phyloP scores from a whole-genome alignment of 331 rosid species.

The Malus hybrid region DNA sequence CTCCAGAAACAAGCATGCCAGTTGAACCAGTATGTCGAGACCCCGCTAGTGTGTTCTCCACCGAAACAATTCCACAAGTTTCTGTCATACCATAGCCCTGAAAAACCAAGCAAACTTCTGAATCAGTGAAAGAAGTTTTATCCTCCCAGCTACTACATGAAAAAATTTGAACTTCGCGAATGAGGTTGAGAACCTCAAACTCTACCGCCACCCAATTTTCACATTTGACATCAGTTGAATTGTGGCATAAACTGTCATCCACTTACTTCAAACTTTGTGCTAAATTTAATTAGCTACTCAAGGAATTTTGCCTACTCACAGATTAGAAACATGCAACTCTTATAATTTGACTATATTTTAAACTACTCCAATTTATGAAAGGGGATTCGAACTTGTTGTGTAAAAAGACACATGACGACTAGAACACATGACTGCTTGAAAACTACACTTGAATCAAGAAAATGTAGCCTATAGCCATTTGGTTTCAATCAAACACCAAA shows the following conservation, averaged over 20 bases:
- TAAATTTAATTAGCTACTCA: not conserved
- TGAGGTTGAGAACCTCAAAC: not conserved
- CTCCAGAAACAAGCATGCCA: constrained; percentile 58
- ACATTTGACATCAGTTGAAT: not conserved
- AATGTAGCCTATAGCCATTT: not conserved
- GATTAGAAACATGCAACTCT: no score
- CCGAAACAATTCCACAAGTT: constrained; percentile 60
- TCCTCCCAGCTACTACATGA: not conserved
- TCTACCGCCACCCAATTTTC: not conserved
- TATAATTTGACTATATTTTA: no score
- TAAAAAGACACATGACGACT: no score
- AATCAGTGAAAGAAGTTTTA: not conserved
- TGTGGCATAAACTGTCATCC: not conserved
- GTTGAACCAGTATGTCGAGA: constrained; percentile 54
- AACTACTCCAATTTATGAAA: no score
- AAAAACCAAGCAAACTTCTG: constrained; percentile 10
- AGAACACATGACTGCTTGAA: not conserved
- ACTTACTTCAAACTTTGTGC: not conserved
- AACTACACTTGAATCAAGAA: not conserved
- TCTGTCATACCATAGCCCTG: constrained; percentile 97
- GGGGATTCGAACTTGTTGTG: no score
- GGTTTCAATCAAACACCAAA: not conserved
- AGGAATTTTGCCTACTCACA: no score
- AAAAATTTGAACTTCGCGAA: not conserved
- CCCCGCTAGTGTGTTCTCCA: constrained; percentile 44